Conservation (phyloP, 257 asterid species). For the Nicotiana noctiflora region DNA sequence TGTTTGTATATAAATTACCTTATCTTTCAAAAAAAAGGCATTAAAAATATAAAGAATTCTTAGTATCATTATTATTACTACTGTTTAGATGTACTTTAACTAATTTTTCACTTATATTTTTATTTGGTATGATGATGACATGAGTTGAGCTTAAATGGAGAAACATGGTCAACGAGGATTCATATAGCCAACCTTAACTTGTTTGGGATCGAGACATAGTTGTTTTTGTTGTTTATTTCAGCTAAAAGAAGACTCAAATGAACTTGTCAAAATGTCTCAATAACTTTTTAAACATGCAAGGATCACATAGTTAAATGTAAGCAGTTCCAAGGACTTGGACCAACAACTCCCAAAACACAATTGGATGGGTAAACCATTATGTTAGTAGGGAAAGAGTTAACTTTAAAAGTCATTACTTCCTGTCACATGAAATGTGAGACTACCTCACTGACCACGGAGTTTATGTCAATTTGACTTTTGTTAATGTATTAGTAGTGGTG, state of each 20-base stretch:
- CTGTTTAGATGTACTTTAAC: no score
- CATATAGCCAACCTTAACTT: no score
- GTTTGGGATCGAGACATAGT: no score
- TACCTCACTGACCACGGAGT: background rate
- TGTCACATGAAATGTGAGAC: background rate
- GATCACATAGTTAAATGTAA: background rate
- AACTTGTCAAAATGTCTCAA: background rate
- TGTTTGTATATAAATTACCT: no score
- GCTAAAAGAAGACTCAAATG: background rate
- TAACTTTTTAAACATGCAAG: background rate
- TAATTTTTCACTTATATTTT: no score
- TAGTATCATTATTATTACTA: no score
- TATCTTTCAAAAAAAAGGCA: no score
- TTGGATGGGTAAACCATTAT: background rate
- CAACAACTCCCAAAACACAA: background rate
- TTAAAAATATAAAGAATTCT: no score
- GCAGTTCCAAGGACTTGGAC: background rate
- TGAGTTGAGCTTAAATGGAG: no score
- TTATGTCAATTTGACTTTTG: background rate
- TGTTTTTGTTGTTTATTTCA: background rate
- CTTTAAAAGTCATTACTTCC: background rate
- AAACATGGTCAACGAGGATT: no score
- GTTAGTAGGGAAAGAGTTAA: background rate
- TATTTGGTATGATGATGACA: no score
- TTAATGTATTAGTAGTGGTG: background rate